A percentile compares a stretch with the other conserved stretches of the same genome.
Conservation (phyloP, 2,329 filamentous ascomycete species). For the Paracoccidioides brasiliensis region DNA sequence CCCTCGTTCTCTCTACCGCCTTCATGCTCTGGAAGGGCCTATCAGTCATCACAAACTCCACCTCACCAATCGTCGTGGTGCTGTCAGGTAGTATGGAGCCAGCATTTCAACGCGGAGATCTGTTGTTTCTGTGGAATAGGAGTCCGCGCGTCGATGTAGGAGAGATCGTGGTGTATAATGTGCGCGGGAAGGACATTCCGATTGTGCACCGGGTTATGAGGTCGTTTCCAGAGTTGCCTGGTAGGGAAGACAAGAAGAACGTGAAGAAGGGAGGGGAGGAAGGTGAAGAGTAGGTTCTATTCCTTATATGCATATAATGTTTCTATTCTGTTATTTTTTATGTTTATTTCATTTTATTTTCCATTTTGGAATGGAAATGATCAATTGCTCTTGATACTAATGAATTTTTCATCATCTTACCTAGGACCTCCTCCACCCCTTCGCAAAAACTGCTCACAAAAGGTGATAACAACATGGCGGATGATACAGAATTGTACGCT, state of each 20-base stretch:
- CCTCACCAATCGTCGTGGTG: constrained; percentile 55
- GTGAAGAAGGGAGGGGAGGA: constrained; percentile 20
- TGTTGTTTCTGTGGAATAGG: constrained; percentile 53
- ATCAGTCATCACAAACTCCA: constrained; percentile 61
- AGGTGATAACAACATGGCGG: constrained; percentile 88
- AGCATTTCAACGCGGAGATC: constrained; percentile 51
- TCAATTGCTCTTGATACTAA: background rate
- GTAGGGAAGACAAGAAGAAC: constrained; percentile 25
- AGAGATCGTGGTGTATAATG: constrained; percentile 69
- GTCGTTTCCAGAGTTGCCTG: constrained; percentile 39
- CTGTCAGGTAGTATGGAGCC: constrained; percentile 57
- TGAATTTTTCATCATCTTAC: background rate
- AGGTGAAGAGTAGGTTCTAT: constrained; percentile 3
- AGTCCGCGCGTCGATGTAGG: constrained; percentile 51
- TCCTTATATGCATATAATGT: background rate
- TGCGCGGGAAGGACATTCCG: constrained; percentile 86
- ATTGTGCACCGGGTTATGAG: constrained; percentile 90
- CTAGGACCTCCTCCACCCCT: constrained; percentile 6
- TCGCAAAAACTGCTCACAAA: constrained; percentile 67
- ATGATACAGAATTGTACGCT: constrained; percentile 87
- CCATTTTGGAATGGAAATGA: background rate
- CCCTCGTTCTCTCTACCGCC: constrained; percentile 74
- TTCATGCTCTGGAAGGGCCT: constrained; percentile 96
- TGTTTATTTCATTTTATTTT: background rate
- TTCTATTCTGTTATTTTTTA: background rate